Evolutionary conservation across 306 rosid genomes (phyloP).

Genomic region (Gillenia trifoliata): DNA sequence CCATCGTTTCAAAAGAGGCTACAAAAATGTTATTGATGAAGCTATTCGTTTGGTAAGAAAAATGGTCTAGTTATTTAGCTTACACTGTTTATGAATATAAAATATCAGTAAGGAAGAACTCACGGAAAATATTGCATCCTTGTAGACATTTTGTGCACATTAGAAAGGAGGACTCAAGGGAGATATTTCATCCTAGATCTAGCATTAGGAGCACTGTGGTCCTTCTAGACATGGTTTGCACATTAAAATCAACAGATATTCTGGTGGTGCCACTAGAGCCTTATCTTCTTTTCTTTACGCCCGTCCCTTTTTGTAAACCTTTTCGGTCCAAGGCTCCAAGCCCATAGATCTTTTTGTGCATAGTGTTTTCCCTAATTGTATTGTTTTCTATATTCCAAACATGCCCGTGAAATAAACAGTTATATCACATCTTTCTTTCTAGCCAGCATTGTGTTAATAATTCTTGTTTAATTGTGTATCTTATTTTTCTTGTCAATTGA

Average conservation of each 20-base stretch:
- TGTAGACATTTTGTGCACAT: neutral
- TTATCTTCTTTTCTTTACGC: neutral
- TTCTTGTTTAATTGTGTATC: neutral
- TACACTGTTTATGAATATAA: neutral
- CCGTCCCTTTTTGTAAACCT: neutral
- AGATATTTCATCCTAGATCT: no score
- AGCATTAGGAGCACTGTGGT: no score
- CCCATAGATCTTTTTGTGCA: neutral
- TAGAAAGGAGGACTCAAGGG: no score
- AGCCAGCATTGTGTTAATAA: neutral
- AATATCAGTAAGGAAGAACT: conserved; percentile 2
- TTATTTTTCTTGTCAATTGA: conserved; percentile 18
- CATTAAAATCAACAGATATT: no score
- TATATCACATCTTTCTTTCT: neutral
- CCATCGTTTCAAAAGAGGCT: conserved; percentile 95
- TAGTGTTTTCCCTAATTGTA: neutral
- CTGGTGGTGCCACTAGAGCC: no score
- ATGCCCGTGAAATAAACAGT: neutral
- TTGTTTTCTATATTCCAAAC: neutral
- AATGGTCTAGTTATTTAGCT: conserved; percentile 14
- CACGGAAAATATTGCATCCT: neutral
- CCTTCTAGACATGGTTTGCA: neutral
- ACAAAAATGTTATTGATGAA: conserved; percentile 96
- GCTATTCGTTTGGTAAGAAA: conserved; percentile 83
- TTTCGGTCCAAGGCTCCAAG: no score